Evolutionary conservation across 345 rosid genomes (phyloP), one percentile per base, ranked within the genome.

Genomic region (Ricinus communis): DNA sequence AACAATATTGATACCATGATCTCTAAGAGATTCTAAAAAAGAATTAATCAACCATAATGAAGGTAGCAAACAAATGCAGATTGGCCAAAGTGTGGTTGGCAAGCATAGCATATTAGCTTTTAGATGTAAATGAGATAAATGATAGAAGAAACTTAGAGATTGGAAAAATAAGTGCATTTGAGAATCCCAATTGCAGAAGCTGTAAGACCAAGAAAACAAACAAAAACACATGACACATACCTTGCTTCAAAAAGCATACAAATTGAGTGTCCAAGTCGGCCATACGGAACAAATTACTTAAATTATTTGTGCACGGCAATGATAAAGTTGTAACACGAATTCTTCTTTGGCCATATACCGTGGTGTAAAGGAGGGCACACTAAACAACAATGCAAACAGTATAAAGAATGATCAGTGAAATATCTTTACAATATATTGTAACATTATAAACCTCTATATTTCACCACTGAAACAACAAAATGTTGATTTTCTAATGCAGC

Each of bases 321-420:
- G 99, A 93, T 78, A 96, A 81, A 74, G 87, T 96, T 58, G 89
- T 77, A 71, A 96, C 88, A 62, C 98, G 90, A 74, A 96, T 96
- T 88, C 98, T 89, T 80, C 99, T 87, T 87, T 93, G 91, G 69
- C 99, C 99, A 77, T 86, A 84, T 41, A 86, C 81, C 58, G 97
- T 93, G 56, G 99, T 96, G 77, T 93, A 93, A 72, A 96, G 93
- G 78, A 96, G 91, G 46, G 95, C 99, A 76, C 99, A 96, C 99
- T 96, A 83, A 58, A 77, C 68, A 70, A 65, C 53, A 70, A 79
- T 83, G 65, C 24, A 68, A 61, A 68, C 51, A 62, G 51, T 41
- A 43, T 15, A 21, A 52, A 58, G 12, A 71, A 36, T 8, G n/a
- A 52, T 13, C 1, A 16, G 19, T 12, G 9, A 66, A 51, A 45